Conservation (phyloP, 352 stramenopile species). For the Blastocystis sp. region DNA sequence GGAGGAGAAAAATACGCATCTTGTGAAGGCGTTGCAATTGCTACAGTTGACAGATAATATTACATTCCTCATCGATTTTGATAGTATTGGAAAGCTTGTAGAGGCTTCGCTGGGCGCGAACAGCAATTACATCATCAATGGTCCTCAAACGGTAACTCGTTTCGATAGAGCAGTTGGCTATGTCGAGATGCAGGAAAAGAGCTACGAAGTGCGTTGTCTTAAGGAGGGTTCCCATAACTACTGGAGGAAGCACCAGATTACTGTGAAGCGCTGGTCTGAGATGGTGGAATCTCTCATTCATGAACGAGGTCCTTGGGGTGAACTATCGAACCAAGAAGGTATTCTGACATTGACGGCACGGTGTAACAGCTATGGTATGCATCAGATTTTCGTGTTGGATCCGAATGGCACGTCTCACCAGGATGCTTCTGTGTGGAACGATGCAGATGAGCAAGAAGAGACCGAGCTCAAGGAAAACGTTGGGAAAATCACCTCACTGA, state of each 20-base stretch:
- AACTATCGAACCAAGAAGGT: neutral
- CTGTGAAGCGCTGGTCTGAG: neutral
- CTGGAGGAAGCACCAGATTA: conserved; percentile 53
- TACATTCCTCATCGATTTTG: conserved; percentile 19
- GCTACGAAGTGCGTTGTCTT: neutral
- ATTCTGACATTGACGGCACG: conserved; percentile 21
- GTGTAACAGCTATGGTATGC: conserved; percentile 18
- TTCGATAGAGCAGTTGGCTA: neutral
- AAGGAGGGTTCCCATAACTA: conserved; percentile 21
- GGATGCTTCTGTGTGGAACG: conserved; percentile 53
- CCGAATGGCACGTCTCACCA: conserved; percentile 34
- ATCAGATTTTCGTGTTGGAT: conserved; percentile 17
- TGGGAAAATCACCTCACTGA: neutral
- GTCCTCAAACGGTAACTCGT: neutral
- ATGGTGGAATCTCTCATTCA: conserved; percentile 43
- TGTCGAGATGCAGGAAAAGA: neutral
- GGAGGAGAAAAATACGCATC: conserved; percentile 47
- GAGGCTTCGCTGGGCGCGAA: neutral
- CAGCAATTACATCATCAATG: neutral
- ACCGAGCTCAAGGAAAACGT: neutral
- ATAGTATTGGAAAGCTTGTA: neutral
- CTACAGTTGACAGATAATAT: neutral
- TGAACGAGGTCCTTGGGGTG: conserved; percentile 26
- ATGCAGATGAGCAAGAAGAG: neutral
- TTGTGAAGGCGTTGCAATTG: neutral